A percentile compares a stretch with the other conserved stretches of the same genome.
These are phyloP conservation scores for Solanum medicagineum DNA, from an alignment of 257 asterid species.

Conservation along the genomic window DNA sequence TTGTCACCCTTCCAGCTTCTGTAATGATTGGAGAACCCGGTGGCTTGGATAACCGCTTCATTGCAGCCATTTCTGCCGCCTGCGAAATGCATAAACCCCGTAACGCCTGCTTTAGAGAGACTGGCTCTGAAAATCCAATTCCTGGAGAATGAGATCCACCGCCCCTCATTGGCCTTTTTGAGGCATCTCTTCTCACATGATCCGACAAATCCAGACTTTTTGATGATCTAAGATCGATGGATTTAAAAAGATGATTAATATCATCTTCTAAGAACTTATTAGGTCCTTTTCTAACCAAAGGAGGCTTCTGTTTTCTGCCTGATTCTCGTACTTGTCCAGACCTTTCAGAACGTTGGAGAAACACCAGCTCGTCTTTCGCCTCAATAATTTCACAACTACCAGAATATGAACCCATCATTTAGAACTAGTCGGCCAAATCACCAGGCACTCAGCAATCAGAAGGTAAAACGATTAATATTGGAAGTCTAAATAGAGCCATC, in stretches of 20 bases:
- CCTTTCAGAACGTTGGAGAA: conserved; percentile 7
- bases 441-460: neutral
- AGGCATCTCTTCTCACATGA: conserved; percentile 19
- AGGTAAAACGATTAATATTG: neutral
- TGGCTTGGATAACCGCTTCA: conserved; percentile 48
- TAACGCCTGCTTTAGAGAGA: conserved; percentile 81
- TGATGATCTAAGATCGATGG: conserved; percentile 25
- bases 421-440: neutral
- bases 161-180: conserved; percentile 67
- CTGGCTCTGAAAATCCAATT: conserved; percentile 73
- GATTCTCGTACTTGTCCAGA: conserved; percentile 6
- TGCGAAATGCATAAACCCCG: conserved; percentile 92
- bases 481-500: neutral
- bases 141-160: conserved; percentile 59
- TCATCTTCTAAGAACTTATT: conserved; percentile 19
- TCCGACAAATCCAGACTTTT: conserved; percentile 40
- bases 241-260: conserved; percentile 40
- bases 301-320: conserved; percentile 25
- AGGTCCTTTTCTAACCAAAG: conserved; percentile 21
- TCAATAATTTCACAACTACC: conserved; percentile 63
- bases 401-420: conserved; percentile 49
- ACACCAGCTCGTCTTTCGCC: conserved; percentile 32
- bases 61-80: conserved; percentile 88
- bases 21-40: conserved; percentile 69
- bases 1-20: conserved; percentile 38